Evolutionary conservation across 768 basidiomycete species (phyloP), one percentile per base, ranked within the genome.

Genomic region (Cystofilobasidium ferigula): DNA sequence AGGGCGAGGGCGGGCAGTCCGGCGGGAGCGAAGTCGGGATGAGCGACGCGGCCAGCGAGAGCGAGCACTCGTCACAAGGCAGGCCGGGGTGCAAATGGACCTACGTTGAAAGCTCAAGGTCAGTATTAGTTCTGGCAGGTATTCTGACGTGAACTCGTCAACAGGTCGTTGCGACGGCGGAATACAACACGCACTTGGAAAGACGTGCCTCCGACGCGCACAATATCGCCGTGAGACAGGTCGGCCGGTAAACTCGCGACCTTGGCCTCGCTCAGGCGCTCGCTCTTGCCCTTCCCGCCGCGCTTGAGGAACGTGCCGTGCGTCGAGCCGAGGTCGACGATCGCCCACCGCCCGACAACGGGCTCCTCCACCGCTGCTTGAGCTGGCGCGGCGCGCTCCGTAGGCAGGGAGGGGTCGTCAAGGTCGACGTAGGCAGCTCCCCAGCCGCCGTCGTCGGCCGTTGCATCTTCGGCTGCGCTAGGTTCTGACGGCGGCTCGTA

Each of bases 21-120:
- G 60, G 65, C 13, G n/a, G 35, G 24, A 67, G 40, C 18, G 65
- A 67, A 6, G 65, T 67, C 6, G 65, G 65, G 36, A 67, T 67
- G 59, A 62, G 65, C 7, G 60, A 51, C 1, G 60, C 10, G 18
- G 60, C 57, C 9, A 53, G 34, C 9, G 59, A 36, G 10, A 61
- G 60, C 6, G 65, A 53, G 57, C 67, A 68, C 8, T 18, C 43
- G 40, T 54, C 22, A 36, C 67, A 68, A 5, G 67, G 67, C 30
- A 68, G 47, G 40, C 24, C 30, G 20, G 54, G n/a, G 36, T 68
- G 67, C 14, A 68, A 45, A 24, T 68, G 67, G 32, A 68, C 34
- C 61, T 68, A 26, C 9, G 4, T 13, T 13, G 16, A 18, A 18
- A 43, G 12, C 42, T 40, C 38, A 40, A 16, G 38, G 38, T 40